phyloP scores from a whole-genome alignment of 1,284 basidiomycete species.

The Ceratobasidium theobromae region DNA sequence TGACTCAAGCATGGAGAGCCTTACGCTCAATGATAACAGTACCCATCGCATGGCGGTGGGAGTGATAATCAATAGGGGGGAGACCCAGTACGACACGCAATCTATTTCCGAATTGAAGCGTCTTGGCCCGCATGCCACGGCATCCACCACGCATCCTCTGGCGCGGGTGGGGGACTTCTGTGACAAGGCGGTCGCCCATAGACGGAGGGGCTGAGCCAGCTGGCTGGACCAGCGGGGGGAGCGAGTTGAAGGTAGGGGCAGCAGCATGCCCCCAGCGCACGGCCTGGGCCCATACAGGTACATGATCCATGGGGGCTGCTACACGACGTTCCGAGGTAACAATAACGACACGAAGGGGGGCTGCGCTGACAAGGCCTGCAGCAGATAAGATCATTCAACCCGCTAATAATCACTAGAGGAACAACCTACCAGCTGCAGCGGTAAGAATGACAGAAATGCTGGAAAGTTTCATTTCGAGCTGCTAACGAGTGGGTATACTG shows the following conservation, averaged over 20 bases:
- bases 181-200: too few species aligned
- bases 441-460: conserved; percentile 42
- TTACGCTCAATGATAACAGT: neutral
- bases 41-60: neutral
- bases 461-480: conserved; percentile 33
- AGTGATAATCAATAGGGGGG: conserved; percentile 45
- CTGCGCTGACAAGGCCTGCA: conserved; percentile 42
- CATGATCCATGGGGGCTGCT: conserved; percentile 36
- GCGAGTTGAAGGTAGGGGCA: conserved; percentile 30
- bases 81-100: conserved; percentile 55
- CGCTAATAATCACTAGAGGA: conserved; percentile 16
- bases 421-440: conserved; percentile 43
- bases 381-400: conserved; percentile 42
- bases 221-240: conserved; percentile 34
- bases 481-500: neutral
- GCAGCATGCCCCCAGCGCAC: conserved; percentile 40
- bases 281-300: neutral
- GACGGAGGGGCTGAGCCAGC: too few species aligned
- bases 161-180: too few species aligned
- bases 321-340: conserved; percentile 41
- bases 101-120: conserved; percentile 50
- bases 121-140: conserved; percentile 40
- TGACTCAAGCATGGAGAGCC: neutral
- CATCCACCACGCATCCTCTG: too few species aligned
- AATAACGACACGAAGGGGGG: conserved; percentile 46